phyloP scores from a whole-genome alignment of 2,329 filamentous ascomycete species.

The Ceratocystis lukuohia region DNA sequence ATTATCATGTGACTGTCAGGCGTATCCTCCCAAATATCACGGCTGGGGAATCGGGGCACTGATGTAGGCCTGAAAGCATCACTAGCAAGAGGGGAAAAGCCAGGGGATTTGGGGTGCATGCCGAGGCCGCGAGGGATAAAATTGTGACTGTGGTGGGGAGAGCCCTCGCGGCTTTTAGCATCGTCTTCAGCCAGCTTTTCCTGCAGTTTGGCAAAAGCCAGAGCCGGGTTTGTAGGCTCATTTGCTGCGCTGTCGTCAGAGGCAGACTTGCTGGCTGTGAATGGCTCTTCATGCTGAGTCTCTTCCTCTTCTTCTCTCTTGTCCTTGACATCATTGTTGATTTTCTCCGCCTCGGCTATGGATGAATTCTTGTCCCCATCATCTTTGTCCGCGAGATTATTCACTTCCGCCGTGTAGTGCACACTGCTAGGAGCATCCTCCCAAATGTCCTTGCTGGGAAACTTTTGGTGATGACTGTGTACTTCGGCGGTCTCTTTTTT shows the following conservation, averaged over 20 bases:
- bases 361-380: not conserved
- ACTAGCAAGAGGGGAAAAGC: not conserved
- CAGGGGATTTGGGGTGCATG: constrained; percentile 17
- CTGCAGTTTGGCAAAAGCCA: constrained; percentile 52
- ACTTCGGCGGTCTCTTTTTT: constrained; percentile 34
- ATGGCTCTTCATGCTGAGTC: constrained; percentile 7
- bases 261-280: constrained; percentile 24
- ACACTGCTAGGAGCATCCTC: constrained; percentile 85
- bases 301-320: not conserved
- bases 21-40: constrained; percentile 87
- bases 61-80: constrained; percentile 12
- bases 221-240: constrained; percentile 42
- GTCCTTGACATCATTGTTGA: not conserved
- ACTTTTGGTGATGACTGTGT: constrained; percentile 45
- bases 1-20: constrained; percentile 72
- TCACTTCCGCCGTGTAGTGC: constrained; percentile 67
- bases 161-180: constrained; percentile 22
- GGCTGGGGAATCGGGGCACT: constrained; percentile 55
- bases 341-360: constrained; percentile 30
- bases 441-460: constrained; percentile 94
- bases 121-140: constrained; percentile 30
- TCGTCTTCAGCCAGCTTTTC: constrained; percentile 51
- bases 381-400: constrained; percentile 45
- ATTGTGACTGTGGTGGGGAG: constrained; percentile 36
- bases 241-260: constrained; percentile 25